phyloP scores from a whole-genome alignment of 257 asterid species.

The Solanum medicagineum region DNA sequence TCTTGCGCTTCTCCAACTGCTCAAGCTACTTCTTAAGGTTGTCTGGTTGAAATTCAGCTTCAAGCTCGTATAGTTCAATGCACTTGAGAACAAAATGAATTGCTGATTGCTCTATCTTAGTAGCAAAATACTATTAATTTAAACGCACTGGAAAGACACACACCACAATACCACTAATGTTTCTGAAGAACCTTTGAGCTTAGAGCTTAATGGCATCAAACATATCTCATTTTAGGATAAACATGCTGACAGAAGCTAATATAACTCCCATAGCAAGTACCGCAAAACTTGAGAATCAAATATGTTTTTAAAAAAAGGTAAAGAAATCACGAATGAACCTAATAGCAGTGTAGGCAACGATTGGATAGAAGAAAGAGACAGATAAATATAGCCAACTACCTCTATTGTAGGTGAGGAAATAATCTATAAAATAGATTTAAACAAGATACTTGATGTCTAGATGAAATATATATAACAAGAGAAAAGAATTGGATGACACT shows the following conservation, averaged over 20 bases:
- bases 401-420: background rate
- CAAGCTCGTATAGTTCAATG: constrained; percentile 94
- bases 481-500: constrained; percentile 26
- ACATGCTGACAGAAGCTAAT: background rate
- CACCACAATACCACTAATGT: background rate
- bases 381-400: background rate
- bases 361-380: background rate
- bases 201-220: background rate
- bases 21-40: constrained; percentile 82
- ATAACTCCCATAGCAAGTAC: background rate
- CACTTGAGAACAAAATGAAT: constrained; percentile 46
- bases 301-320: background rate
- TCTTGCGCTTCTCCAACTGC: constrained; percentile 67
- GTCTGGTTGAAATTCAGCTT: constrained; percentile 71
- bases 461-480: background rate
- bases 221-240: background rate
- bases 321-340: background rate
- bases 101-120: constrained; percentile 95
- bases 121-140: constrained; percentile 63
- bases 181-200: background rate
- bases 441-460: background rate
- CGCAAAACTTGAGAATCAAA: background rate
- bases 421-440: background rate
- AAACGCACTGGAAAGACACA: background rate
- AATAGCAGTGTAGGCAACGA: background rate